phyloP scores from a whole-genome alignment of 2,329 filamentous ascomycete species.

The Neonectria hederae region DNA sequence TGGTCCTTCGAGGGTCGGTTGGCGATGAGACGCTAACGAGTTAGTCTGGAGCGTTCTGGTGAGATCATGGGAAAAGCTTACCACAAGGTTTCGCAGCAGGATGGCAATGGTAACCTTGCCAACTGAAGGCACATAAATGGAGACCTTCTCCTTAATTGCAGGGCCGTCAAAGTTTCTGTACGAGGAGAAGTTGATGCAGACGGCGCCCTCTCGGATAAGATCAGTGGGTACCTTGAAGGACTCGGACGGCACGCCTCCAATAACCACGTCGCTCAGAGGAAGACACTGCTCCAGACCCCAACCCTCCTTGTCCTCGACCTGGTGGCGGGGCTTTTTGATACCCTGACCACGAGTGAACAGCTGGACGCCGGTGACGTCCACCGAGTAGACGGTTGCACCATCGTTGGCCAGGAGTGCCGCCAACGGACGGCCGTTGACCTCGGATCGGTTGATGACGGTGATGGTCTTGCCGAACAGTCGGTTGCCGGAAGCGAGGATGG shows the following conservation, averaged over 20 bases:
- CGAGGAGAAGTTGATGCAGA: conserved; percentile 99
- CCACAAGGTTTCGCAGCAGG: conserved; percentile 86
- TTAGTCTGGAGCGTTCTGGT: conserved; percentile 36
- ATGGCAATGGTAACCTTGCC: conserved; percentile 98
- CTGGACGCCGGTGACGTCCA: conserved; percentile 91
- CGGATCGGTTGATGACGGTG: conserved; percentile 94
- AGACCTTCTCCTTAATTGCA: conserved; percentile 92
- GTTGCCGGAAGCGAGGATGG: conserved; percentile 91
- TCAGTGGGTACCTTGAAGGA: conserved; percentile 89
- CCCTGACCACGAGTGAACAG: conserved; percentile 91
- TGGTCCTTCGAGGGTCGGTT: conserved; percentile 56
- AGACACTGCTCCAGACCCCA: conserved; percentile 84
- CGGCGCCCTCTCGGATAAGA: conserved; percentile 85
- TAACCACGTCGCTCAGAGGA: conserved; percentile 91
- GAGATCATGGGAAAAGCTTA: conserved; percentile 56
- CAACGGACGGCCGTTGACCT: conserved; percentile 93
- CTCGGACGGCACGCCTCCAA: conserved; percentile 89
- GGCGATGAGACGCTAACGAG: conserved; percentile 59
- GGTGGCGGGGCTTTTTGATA: conserved; percentile 84
- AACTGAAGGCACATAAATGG: conserved; percentile 95
- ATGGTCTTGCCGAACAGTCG: conserved; percentile 92
- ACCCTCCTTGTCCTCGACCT: conserved; percentile 83
- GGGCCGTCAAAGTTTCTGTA: conserved; percentile 90
- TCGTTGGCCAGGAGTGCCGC: conserved; percentile 96
- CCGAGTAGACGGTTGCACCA: conserved; percentile 92